These are phyloP conservation scores for Durusdinium trenchii DNA, from an alignment of 73 alveolate species.

Conservation along the genomic window DNA sequence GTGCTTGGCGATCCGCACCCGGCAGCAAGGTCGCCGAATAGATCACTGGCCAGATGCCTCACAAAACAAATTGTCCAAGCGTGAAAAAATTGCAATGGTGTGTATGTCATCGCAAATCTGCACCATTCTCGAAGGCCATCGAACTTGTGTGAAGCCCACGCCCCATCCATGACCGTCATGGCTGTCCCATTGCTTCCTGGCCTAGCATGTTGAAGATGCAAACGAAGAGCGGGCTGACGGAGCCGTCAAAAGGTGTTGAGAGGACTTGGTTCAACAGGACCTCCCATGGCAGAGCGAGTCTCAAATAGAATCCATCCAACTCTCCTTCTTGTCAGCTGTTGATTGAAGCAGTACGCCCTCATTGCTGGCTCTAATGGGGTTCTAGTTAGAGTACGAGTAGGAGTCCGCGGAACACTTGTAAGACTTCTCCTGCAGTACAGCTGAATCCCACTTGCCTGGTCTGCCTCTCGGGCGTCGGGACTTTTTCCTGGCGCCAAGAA, in stretches of 20 bases:
- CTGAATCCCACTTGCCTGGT: constrained; percentile 23
- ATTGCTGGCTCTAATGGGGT: neutral
- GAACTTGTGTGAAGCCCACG: neutral
- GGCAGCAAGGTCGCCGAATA: constrained; percentile 86
- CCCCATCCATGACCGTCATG: neutral
- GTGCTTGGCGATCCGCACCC: constrained; percentile 72
- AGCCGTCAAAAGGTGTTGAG: constrained; percentile 84
- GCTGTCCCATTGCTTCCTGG: neutral
- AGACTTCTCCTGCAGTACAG: too few species aligned
- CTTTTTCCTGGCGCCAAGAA: constrained; percentile 81
- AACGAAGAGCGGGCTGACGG: constrained; percentile 75
- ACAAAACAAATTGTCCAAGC: neutral
- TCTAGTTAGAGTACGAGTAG: too few species aligned
- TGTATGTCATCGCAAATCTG: too few species aligned
- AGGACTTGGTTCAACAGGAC: constrained; percentile 46
- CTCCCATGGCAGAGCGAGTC: too few species aligned
- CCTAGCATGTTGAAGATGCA: constrained; percentile 95
- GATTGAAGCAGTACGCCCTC: neutral
- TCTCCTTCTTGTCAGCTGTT: neutral
- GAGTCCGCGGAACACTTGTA: too few species aligned
- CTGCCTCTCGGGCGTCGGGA: constrained; percentile 58
- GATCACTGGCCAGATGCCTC: constrained; percentile 94
- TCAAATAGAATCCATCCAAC: too few species aligned
- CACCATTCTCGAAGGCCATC: too few species aligned
- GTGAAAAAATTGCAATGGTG: neutral